A percentile compares a stretch with the other conserved stretches of the same genome.
phyloP scores from a whole-genome alignment of 2,329 filamentous ascomycete species.

The Claviceps purpurea region DNA sequence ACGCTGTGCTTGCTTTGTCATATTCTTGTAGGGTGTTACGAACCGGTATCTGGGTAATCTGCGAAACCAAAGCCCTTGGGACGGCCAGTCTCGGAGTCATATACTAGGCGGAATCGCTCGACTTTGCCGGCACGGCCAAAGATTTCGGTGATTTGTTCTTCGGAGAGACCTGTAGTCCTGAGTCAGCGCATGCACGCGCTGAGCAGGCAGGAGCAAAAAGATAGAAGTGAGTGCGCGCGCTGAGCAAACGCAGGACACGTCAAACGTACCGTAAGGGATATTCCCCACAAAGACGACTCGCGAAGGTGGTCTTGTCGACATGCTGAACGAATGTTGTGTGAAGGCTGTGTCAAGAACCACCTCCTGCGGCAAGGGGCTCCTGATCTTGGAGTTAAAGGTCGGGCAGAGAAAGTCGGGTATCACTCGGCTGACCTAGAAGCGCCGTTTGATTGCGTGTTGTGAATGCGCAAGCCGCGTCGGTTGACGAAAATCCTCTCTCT shows the following conservation, averaged over 20 bases:
- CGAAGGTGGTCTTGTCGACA: conserved; percentile 62
- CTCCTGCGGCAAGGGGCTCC: no score
- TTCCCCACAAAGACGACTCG: conserved; percentile 77
- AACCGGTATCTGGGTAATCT: conserved; percentile 85
- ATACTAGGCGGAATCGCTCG: conserved; percentile 81
- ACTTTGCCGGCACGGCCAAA: conserved; percentile 85
- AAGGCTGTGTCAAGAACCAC: no score
- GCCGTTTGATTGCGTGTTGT: neutral
- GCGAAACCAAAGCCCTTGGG: conserved; percentile 96
- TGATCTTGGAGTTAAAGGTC: no score
- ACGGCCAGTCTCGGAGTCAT: conserved; percentile 86
- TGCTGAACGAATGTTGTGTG: conserved; percentile 18
- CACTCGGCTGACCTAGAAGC: neutral
- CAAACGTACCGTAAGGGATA: conserved; percentile 57
- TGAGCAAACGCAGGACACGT: neutral
- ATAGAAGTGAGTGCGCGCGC: neutral
- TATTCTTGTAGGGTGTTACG: conserved; percentile 5
- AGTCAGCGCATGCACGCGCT: conserved; percentile 10
- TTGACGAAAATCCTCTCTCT: neutral
- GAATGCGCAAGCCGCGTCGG: neutral
- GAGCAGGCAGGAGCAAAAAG: neutral
- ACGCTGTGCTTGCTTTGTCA: neutral
- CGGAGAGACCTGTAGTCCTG: conserved; percentile 60
- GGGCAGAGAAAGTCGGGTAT: neutral
- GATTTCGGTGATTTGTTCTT: conserved; percentile 91